Base-by-base conservation (phyloP, 2,329 filamentous ascomycete genomes). In the Verticillium alfalfae region DNA sequence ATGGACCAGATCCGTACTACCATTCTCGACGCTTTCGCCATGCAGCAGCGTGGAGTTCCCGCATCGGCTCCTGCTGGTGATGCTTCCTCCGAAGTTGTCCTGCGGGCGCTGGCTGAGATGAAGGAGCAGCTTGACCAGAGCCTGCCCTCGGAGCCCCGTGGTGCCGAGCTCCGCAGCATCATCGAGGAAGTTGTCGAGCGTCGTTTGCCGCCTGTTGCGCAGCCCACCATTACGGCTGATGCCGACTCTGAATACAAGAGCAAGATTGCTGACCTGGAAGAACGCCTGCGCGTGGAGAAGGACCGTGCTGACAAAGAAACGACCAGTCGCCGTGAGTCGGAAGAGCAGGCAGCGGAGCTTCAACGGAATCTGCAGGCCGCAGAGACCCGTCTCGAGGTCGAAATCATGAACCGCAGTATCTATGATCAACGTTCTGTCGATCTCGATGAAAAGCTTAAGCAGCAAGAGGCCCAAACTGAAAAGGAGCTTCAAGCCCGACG, bases 1-100 rank as follows among this genome's bases (percentile, higher is more conserved):
- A 75, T 93, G 68, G 93, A 97, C 62, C 92, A 94, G 72, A 92
- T 99, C 66, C 89, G 88, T 60, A 79, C 80, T 31, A 85, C 86
- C 54, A 83, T 94, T 34, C 77, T 88, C 60, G 94, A 98, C 66
- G 92, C 90, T 36, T 77, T 97, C 49, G 81, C 82, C 26, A 71
- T 79, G 10, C 84, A 88, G 61, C 81, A 85, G 58, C 78, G 73
- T 57, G 76, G 70, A 62, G 73, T 74, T 57, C 72, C 70, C 10
- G 62, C 65, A 1, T 57, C 71, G 22, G 64, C 69, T 16, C 69
- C 71, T 9, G 67, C 73, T 12, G 62, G 69, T 26, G 60, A 67
- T 9, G 52, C 65, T 4, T 63, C 73, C 2, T 64, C 68, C 4
- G 76, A 79, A 0, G 75, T 80, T 34, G 76, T 93, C 37, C 74